Evolutionary conservation across 2,329 filamentous ascomycete genomes (phyloP).

Genomic region (Plenodomus tracheiphilus): DNA sequence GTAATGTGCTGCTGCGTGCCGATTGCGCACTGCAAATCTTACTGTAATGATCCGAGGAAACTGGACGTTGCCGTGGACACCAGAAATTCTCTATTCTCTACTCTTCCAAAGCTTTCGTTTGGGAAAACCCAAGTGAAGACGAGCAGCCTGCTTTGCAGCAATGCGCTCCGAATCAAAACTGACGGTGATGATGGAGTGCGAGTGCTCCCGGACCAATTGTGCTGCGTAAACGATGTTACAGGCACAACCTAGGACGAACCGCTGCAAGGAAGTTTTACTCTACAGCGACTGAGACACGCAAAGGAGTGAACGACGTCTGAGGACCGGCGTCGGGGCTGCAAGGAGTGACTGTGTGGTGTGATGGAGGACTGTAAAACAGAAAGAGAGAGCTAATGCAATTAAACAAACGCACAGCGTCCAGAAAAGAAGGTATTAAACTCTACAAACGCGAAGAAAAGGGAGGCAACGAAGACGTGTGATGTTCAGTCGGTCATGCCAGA

Average conservation of each 20-base stretch:
- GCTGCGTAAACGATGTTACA: constrained; percentile 7
- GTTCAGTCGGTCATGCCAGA: constrained; percentile 32
- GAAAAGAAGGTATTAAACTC: constrained; percentile 17
- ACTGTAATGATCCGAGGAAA: constrained; percentile 10
- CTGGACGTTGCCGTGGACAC: constrained; percentile 19
- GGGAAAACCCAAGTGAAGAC: not conserved
- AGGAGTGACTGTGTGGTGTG: constrained; percentile 25
- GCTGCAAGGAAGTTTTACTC: constrained; percentile 32
- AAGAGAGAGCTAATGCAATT: constrained; percentile 7
- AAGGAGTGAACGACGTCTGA: constrained; percentile 20
- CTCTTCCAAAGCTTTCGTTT: not conserved
- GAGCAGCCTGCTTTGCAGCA: constrained; percentile 1
- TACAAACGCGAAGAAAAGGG: constrained; percentile 11
- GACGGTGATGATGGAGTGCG: constrained; percentile 3
- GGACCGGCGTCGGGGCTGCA: constrained; percentile 35
- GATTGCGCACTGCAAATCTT: constrained; percentile 9
- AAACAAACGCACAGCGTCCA: constrained; percentile 32
- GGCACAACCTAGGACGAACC: constrained; percentile 15
- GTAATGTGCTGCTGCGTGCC: constrained; percentile 12
- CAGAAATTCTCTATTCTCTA: not conserved
- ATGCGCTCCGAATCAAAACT: not conserved
- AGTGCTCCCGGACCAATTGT: constrained; percentile 21
- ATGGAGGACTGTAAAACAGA: constrained; percentile 12
- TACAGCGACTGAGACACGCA: constrained; percentile 24
- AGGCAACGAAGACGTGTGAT: constrained; percentile 28